Evolutionary conservation across 257 asterid genomes (phyloP), one percentile per base, ranked within the genome.

Genomic region (Gentiana straminea): DNA sequence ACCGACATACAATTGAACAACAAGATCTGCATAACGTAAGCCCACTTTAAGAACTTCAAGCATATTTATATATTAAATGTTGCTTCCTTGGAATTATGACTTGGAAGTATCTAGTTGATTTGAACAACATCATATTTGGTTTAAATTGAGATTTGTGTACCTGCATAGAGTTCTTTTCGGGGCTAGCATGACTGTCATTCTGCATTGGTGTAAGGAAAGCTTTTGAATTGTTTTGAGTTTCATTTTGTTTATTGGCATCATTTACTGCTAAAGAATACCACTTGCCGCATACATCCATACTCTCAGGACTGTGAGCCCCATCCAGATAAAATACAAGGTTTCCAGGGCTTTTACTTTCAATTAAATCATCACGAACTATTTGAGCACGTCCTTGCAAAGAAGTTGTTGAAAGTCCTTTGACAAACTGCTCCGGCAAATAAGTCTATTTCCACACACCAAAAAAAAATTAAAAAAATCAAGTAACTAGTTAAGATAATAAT

Each of bases 221-320:
- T n/a, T 33, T 13, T 32, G 65, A 45, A 15, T 68, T 53, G 7
- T 43, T 49, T 36, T 65, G n/a, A 43, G 75, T 36, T 12, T 52
- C 61, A 47, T 67, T 63, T 36, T 55, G 71, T 53, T 53, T 45
- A 54, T 72, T 49, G 51, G 77, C 90, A 68, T 73, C 86, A 73
- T 70, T 68, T 59, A 78, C 78, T 65, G 94, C 95, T 47, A 66
- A 58, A 39, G 76, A 75, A 76, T 88, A 92, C 99, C 97, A 92
- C 64, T 88, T 79, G 62, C 91, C 99, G 74, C 97, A 92, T 54
- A 73, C 99, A 10, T 92, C 99, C 99, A 88, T 92, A 84, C 99
- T 92, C 81, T 92, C 99, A 50, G 98, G 98, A 76, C 98, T 88
- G 70, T 92, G 98, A 60, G 98, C 98, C 60, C 98, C 98, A 71